Percentiles rank a stretch among this genome's conserved stretches.
phyloP scores from a whole-genome alignment of 2,329 filamentous ascomycete species.

The Exophiala mesophila region DNA sequence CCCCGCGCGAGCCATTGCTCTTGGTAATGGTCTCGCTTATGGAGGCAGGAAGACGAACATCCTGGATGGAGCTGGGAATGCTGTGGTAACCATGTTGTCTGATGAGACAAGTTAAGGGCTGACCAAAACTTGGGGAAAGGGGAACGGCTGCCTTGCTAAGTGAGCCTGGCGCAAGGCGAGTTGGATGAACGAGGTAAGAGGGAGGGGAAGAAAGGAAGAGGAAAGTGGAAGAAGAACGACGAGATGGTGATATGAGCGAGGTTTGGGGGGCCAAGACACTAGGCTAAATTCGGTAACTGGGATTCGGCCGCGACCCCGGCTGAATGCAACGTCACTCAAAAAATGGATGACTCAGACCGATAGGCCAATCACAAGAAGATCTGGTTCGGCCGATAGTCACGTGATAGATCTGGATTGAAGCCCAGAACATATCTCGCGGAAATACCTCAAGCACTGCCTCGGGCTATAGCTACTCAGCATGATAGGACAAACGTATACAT shows the following conservation, averaged over 20 bases:
- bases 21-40: conserved; percentile 12
- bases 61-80: conserved; percentile 6
- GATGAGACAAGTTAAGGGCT: conserved; percentile 19
- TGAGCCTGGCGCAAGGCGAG: conserved; percentile 19
- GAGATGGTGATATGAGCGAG: too few relatives aligned
- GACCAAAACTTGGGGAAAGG: conserved; percentile 5
- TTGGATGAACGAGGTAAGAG: conserved; percentile 2
- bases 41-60: conserved; percentile 13
- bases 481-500: too few relatives aligned
- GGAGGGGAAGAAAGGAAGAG: conserved; percentile 8
- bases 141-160: conserved; percentile 11
- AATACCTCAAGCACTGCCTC: too few relatives aligned
- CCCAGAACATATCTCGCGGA: too few relatives aligned
- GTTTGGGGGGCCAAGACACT: too few relatives aligned
- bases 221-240: conserved; percentile 7
- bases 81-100: conserved; percentile 17
- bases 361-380: too few relatives aligned
- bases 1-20: conserved; percentile 16
- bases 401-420: too few relatives aligned
- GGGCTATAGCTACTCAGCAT: too few relatives aligned
- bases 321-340: background rate
- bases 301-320: background rate
- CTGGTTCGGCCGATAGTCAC: too few relatives aligned
- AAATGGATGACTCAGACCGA: too few relatives aligned
- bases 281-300: background rate